Evolutionary conservation across 331 rosid genomes (phyloP).

Genomic region (Cydonia oblonga): DNA sequence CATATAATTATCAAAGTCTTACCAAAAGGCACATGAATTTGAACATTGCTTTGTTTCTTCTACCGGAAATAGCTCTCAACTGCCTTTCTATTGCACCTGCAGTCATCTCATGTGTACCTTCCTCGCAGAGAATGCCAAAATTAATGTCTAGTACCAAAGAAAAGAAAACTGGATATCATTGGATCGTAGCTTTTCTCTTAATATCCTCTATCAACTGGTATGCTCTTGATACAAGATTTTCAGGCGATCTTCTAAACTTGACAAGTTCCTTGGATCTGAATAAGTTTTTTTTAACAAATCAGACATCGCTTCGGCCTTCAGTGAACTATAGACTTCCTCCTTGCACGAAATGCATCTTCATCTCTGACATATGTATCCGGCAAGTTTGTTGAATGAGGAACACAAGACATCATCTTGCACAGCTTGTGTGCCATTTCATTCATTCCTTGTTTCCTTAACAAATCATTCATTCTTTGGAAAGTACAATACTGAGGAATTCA

Average conservation of each 20-base stretch:
- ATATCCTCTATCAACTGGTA: constrained; percentile 41
- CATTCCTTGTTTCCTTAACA: constrained; percentile 50
- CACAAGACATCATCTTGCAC: constrained; percentile 54
- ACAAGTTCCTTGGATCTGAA: constrained; percentile 53
- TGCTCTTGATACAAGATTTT: constrained; percentile 32
- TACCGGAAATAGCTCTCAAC: not conserved
- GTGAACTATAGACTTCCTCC: constrained; percentile 50
- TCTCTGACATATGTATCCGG: constrained; percentile 49
- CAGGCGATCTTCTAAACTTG: constrained; percentile 31
- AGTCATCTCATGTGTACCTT: not conserved
- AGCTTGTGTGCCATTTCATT: constrained; percentile 50
- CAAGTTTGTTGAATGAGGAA: constrained; percentile 59
- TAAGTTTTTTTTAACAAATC: constrained; percentile 46
- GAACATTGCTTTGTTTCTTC: not conserved
- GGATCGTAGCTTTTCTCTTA: constrained; percentile 22
- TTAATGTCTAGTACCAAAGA: not conserved
- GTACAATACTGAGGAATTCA: constrained; percentile 78
- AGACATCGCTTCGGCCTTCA: constrained; percentile 64
- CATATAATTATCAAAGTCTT: not conserved
- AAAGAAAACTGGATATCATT: constrained; percentile 5
- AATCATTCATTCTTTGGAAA: constrained; percentile 52
- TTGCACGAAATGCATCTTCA: constrained; percentile 28
- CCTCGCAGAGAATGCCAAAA: not conserved
- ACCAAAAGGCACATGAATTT: not conserved
- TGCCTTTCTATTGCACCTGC: not conserved